Evolutionary conservation across 1,284 basidiomycete species (phyloP).

Genomic region (Flammula alnicola): DNA sequence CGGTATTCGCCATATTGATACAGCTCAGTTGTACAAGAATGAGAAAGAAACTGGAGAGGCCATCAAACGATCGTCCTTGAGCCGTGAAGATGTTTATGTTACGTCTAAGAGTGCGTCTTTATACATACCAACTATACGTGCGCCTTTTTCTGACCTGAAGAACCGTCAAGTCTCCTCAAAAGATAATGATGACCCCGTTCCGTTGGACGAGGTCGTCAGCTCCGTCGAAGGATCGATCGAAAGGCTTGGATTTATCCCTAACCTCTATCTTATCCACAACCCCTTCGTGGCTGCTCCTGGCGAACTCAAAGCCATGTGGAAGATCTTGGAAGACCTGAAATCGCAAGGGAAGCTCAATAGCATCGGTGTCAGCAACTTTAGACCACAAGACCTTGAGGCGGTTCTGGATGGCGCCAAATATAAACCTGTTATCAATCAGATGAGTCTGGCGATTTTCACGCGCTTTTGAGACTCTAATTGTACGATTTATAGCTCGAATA

Average conservation of each 20-base stretch:
- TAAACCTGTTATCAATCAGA: conserved; percentile 61
- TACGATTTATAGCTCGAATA: conserved; percentile 48
- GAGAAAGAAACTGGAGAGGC: conserved; percentile 40
- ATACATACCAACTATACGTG: neutral
- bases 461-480: neutral
- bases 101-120: conserved; percentile 38
- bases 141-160: neutral
- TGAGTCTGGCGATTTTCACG: conserved; percentile 17
- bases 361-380: conserved; percentile 67
- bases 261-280: conserved; percentile 50
- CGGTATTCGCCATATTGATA: conserved; percentile 49
- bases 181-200: conserved; percentile 18
- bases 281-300: conserved; percentile 37
- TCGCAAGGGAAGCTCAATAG: conserved; percentile 43
- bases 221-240: conserved; percentile 38
- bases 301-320: conserved; percentile 37
- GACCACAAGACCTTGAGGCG: conserved; percentile 52
- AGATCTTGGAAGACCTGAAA: conserved; percentile 39
- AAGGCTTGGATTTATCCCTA: conserved; percentile 45
- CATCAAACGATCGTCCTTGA: conserved; percentile 29
- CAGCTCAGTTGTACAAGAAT: conserved; percentile 45
- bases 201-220: conserved; percentile 31
- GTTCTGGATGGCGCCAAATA: conserved; percentile 48
- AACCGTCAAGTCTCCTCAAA: conserved; percentile 8
- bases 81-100: conserved; percentile 40